Evolutionary conservation across 164 flowering plant species (phyloP).

Genomic region (Chloranthus sessilifolius): DNA sequence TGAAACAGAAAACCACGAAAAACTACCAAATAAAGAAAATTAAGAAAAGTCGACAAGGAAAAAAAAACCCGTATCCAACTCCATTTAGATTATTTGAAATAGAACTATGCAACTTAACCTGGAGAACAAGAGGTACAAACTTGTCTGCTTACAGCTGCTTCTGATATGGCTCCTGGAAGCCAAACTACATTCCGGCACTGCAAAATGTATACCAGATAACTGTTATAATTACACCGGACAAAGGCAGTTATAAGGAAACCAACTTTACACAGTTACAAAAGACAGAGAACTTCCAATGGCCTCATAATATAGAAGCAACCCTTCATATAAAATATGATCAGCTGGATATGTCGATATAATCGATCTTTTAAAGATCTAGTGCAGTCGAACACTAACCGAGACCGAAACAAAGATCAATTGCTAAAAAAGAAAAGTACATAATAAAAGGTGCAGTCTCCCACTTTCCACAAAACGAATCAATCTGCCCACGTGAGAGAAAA

Average conservation of each 20-base stretch:
- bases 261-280: background rate
- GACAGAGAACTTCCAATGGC: background rate
- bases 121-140: constrained; percentile 73
- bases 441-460: too few species aligned
- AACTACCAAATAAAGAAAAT: background rate
- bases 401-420: too few species aligned
- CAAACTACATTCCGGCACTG: constrained; percentile 96
- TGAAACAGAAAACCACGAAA: background rate
- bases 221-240: background rate
- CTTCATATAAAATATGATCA: background rate
- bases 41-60: background rate
- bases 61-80: background rate
- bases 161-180: constrained; percentile 87
- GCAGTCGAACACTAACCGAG: too few species aligned
- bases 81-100: background rate
- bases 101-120: constrained; percentile 32
- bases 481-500: too few species aligned
- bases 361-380: too few species aligned
- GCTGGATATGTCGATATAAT: too few species aligned
- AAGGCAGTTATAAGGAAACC: background rate
- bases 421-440: too few species aligned
- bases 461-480: too few species aligned
- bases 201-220: too few species aligned
- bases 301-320: background rate
- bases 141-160: constrained; percentile 69